phyloP scores from a whole-genome alignment of 2,329 filamentous ascomycete genomes.

The Penicillium aurantiogriseum region DNA sequence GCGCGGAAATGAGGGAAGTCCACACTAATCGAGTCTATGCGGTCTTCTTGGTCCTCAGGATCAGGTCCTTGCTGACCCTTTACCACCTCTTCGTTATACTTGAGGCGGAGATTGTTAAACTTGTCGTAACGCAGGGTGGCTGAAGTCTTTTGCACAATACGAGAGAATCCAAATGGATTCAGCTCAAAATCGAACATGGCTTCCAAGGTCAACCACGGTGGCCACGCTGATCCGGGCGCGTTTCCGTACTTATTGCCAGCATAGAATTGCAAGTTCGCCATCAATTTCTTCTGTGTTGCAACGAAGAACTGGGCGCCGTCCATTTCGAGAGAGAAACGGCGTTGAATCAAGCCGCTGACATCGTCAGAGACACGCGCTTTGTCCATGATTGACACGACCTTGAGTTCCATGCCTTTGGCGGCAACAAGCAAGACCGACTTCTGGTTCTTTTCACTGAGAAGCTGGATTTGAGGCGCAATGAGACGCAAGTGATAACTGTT shows the following conservation, averaged over 20 bases:
- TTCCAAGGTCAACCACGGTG: conserved; percentile 96
- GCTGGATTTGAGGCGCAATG: conserved; percentile 94
- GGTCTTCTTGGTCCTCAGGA: conserved; percentile 59
- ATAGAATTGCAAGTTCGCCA: conserved; percentile 85
- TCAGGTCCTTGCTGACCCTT: conserved; percentile 49
- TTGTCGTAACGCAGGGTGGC: conserved; percentile 95
- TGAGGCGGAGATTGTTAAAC: conserved; percentile 93
- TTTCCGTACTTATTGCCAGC: conserved; percentile 91
- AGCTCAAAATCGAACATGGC: conserved; percentile 96
- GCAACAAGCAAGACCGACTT: conserved; percentile 96
- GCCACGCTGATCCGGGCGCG: conserved; percentile 82
- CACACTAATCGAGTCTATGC: conserved; percentile 96
- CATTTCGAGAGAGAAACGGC: conserved; percentile 90
- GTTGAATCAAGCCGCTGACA: conserved; percentile 92
- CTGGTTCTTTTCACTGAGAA: conserved; percentile 97
- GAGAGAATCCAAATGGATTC: conserved; percentile 95
- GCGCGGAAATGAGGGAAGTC: conserved; percentile 92
- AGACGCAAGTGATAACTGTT: conserved; percentile 93
- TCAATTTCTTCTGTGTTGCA: conserved; percentile 88
- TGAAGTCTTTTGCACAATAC: conserved; percentile 94
- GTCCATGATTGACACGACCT: conserved; percentile 97
- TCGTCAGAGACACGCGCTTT: conserved; percentile 88
- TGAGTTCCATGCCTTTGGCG: conserved; percentile 96
- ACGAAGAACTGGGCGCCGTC: conserved; percentile 99
- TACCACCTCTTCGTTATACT: conserved; percentile 92